These are phyloP conservation scores for Eutypella sp. DNA, from an alignment of 2,329 filamentous ascomycete genomes.

Conservation along the genomic window DNA sequence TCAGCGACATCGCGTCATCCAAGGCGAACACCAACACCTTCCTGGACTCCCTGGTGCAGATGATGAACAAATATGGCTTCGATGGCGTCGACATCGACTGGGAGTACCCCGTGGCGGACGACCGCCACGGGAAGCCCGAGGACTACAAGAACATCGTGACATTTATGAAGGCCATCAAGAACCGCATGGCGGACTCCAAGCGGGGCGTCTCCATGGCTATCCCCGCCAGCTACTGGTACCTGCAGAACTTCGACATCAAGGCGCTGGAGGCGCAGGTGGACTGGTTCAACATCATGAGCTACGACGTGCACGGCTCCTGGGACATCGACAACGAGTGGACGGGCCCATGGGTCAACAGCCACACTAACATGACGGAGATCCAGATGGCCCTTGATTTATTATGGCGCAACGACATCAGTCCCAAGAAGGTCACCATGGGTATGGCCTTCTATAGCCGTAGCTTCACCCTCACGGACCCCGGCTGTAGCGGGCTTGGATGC, in stretches of 20 bases:
- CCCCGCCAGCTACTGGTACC: constrained; percentile 33
- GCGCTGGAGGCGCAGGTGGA: constrained; percentile 34
- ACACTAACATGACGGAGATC: not conserved
- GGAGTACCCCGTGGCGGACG: constrained; percentile 35
- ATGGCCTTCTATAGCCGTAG: constrained; percentile 2
- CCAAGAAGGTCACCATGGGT: not conserved
- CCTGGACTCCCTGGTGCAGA: constrained; percentile 28
- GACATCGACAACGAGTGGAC: not conserved
- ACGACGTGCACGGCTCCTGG: constrained; percentile 21
- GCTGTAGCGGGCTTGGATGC: constrained; percentile 22
- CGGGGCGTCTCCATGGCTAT: constrained; percentile 38
- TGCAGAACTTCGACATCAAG: constrained; percentile 30
- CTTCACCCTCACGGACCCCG: constrained; percentile 13
- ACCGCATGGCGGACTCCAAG: constrained; percentile 23
- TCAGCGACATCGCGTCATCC: constrained; percentile 19
- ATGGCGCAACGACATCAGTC: not conserved
- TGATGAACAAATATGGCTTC: constrained; percentile 33
- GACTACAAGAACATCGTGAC: constrained; percentile 34
- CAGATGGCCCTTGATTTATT: not conserved
- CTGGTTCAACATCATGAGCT: constrained; percentile 34
- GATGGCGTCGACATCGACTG: constrained; percentile 42
- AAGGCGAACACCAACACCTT: constrained; percentile 25
- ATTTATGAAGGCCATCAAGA: constrained; percentile 31
- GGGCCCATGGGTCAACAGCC: not conserved
- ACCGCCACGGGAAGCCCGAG: constrained; percentile 29